Percentiles rank a stretch among this genome's conserved stretches.
phyloP scores from a whole-genome alignment of 78 protist genomes.

The Protostelium mycophagum region DNA sequence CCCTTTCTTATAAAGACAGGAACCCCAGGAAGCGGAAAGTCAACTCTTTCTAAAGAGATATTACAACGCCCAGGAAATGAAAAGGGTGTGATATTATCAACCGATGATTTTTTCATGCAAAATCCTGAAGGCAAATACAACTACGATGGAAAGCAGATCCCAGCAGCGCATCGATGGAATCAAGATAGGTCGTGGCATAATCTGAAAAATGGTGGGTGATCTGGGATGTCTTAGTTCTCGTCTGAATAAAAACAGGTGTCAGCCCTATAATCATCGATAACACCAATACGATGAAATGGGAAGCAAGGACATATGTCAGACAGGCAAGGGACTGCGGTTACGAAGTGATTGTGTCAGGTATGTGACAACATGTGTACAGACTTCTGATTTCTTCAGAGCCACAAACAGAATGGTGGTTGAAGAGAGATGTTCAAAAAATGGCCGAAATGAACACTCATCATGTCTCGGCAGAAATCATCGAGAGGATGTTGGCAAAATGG shows the following conservation, averaged over 20 bases:
- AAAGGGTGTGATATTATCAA: neutral
- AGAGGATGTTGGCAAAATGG: neutral
- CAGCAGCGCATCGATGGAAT: neutral
- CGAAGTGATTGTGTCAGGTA: neutral
- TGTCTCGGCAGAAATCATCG: neutral
- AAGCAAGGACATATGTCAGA: neutral
- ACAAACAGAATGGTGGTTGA: neutral
- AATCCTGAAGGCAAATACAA: neutral
- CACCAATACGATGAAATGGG: neutral
- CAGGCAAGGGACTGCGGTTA: neutral
- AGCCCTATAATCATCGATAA: neutral
- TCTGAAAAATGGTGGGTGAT: neutral
- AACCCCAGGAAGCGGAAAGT: neutral
- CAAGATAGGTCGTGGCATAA: neutral
- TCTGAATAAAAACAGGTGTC: neutral
- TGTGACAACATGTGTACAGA: neutral
- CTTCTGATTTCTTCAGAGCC: neutral
- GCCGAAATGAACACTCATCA: neutral
- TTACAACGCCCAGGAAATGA: neutral
- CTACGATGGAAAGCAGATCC: neutral
- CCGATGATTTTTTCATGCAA: neutral
- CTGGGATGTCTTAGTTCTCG: neutral
- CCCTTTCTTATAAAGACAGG: no score
- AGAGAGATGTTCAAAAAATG: neutral
- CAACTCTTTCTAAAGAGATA: neutral